Evolutionary conservation across 2,329 filamentous ascomycete genomes (phyloP).

Genomic region (Penicillium sp.): DNA sequence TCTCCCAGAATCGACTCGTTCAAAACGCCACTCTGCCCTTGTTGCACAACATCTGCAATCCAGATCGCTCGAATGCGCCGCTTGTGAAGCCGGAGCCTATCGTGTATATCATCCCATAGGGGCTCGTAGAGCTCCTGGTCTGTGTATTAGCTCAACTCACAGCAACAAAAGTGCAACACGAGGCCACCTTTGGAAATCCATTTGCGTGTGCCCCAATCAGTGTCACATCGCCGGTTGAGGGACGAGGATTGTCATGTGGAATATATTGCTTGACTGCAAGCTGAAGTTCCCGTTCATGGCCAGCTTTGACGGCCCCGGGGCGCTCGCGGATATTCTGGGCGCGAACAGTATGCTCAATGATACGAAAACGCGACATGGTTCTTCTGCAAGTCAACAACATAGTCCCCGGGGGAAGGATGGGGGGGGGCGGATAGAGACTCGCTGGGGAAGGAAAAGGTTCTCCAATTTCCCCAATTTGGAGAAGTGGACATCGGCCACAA

Average conservation of each 20-base stretch:
- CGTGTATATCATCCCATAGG: conserved; percentile 76
- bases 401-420: too few species aligned
- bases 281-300: conserved; percentile 16
- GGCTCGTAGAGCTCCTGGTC: conserved; percentile 83
- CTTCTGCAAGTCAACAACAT: not conserved
- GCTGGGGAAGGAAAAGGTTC: too few species aligned
- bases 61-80: conserved; percentile 59
- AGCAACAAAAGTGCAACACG: not conserved
- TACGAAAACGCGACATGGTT: conserved; percentile 13
- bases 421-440: too few species aligned
- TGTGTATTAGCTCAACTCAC: not conserved
- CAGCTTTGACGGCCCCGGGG: conserved; percentile 13
- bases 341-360: conserved; percentile 15
- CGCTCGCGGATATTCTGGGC: conserved; percentile 18
- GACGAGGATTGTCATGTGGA: conserved; percentile 52
- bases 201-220: conserved; percentile 61
- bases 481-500: too few species aligned
- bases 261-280: conserved; percentile 59
- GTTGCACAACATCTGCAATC: conserved; percentile 20
- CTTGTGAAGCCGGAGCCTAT: conserved; percentile 61
- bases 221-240: conserved; percentile 55
- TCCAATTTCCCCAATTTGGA: too few species aligned
- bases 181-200: conserved; percentile 68
- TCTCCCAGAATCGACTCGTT: conserved; percentile 19
- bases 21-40: conserved; percentile 19